Base-by-base conservation (phyloP, 768 basidiomycete genomes). In the Kwoniella bestiolae region DNA sequence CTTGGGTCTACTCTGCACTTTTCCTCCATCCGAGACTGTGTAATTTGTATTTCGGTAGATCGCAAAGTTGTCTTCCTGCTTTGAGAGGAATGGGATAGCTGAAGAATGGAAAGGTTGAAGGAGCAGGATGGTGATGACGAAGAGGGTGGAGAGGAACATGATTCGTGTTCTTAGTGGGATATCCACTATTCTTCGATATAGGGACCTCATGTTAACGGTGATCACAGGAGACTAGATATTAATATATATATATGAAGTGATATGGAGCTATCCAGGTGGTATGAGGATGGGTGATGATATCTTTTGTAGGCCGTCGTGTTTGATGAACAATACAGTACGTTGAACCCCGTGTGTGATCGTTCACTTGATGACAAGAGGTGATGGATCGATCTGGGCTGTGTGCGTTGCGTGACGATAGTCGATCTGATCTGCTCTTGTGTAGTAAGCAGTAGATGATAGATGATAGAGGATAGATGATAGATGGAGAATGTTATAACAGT, bases 1-100 rank as follows among this genome's bases (percentile, higher is more conserved):
- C 49, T 77, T 79, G 3, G 71, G 67, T n/a, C 59, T 38, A 8
- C 58, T 52, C 45, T 71, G 68, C 18, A 59, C 46, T 3, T 56
- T 32, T 23, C 58, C 58, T 34, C 62, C 67, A 9, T 45, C 21
- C 12, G 63, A 57, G 11, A 49, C 32, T 23, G 66, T 58, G 34
- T 73, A 68, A 52, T 29, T 31, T 2, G 14, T 25, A 31, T 31
- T 55, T 1, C 8, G n/a, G 14, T 25, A 26, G 49, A 11, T 21
- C 3, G 32, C 8, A n/a, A 35, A n/a, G 14, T 28, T 52, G 34
- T 64, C 65, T 7, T 50, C 45, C 41, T 70, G 53, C 14, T 61
- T 32, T 0, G 41, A 47, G 18, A 63, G 41, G 28, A 47, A 46
- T n/a, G 29, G 47, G 25, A 21, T 31, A 23, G 62, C 46, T 21